Base-by-base conservation (phyloP, 2,329 filamentous ascomycete genomes). In the Lasiodiplodia hormozganensis region DNA sequence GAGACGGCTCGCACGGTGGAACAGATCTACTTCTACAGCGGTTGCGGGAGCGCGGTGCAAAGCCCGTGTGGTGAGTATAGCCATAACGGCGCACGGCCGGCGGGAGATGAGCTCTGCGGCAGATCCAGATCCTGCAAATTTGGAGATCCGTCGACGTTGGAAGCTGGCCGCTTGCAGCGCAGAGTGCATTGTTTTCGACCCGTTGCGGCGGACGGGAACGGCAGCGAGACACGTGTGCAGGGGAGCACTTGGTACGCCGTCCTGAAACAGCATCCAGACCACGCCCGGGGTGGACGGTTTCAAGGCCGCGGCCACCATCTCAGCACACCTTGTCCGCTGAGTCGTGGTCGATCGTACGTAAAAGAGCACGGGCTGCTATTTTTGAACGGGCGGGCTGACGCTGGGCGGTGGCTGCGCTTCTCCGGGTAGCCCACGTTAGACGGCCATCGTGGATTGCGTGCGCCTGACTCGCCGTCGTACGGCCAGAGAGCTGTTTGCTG, bases 101-200 rank as follows among this genome's bases (percentile, higher is more conserved):
- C 43, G 60, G 60, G 60, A 64, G 60, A 64, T 64, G 60, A 64
- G 31, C 28, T 51, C 47, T 64, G 43, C 43, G 43, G 31, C 60
- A 64, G 60, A 64, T 64, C 60, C 60, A 62, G 60, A 64, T 64
- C 60, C 60, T 64, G 60, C 60, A 51, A 52, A 64, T 52, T 64
- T 52, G 60, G 34, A n/a, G 58, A 62, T 51, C 58, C 21, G 54
- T 21, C 31, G 18, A 40, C n/a, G 34, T 43, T 6, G 36, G 31
- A 7, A 34, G 31, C 31, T 34, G 31, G 31, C 34, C 3, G 28
- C 52, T 18, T 21, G 56, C 34, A n/a, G 54, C 12, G 34, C 12
- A 21, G n/a, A 43, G 36, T 21, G 43, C 43, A 47, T 47, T 47
- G 18, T n/a, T 47, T 18, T n/a, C 40, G 53, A 18, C 31, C 53